phyloP scores from a whole-genome alignment of 495 filamentous ascomycete species.

The Neurospora sublineolata region DNA sequence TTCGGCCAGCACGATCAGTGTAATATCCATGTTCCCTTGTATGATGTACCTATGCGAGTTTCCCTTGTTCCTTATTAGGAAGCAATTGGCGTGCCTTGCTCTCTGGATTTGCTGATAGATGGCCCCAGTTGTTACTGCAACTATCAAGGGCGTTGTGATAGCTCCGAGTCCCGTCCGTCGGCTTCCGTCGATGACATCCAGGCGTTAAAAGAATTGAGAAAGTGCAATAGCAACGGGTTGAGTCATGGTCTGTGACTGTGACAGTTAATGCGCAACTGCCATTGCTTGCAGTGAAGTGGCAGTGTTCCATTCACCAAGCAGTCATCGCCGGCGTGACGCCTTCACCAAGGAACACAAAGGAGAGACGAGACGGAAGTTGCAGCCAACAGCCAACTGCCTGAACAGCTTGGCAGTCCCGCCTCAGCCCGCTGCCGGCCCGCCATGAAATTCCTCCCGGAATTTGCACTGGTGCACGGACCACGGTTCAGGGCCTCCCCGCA shows the following conservation, averaged over 20 bases:
- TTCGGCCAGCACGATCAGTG: neutral
- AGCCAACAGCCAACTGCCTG: neutral
- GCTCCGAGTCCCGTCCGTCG: neutral
- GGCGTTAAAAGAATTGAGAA: neutral
- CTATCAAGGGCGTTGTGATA: neutral
- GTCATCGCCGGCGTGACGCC: neutral
- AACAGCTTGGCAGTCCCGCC: neutral
- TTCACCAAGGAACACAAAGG: neutral
- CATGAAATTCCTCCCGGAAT: neutral
- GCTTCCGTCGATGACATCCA: neutral
- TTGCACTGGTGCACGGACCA: slow-evolving; percentile 18
- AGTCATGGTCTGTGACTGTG: neutral
- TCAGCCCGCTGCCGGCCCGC: neutral
- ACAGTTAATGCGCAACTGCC: neutral
- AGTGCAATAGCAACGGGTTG: neutral
- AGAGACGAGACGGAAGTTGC: neutral
- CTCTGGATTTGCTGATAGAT: neutral
- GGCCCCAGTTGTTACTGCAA: neutral
- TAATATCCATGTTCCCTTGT: neutral
- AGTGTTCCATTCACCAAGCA: neutral
- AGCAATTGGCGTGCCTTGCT: neutral
- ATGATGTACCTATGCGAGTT: neutral
- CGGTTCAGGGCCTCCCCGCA: neutral
- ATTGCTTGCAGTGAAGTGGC: neutral
- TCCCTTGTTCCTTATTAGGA: neutral